Evolutionary conservation across 2,329 filamentous ascomycete species (phyloP).

Genomic region (Diaporthe sp.): DNA sequence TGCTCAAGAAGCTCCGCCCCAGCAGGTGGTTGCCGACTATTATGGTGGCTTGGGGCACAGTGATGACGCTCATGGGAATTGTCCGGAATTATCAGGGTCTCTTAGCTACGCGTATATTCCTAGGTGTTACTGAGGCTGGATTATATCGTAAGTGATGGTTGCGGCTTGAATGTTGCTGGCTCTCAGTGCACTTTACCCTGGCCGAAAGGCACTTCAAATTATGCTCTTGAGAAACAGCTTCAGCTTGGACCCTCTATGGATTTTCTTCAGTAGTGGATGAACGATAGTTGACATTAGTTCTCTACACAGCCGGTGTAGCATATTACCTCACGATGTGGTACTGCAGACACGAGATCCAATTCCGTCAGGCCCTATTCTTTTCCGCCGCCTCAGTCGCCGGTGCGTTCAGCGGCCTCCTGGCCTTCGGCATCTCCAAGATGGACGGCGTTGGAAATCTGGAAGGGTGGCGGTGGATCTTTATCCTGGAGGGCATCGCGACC

Average conservation of each 20-base stretch:
- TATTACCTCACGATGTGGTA: conserved; percentile 72
- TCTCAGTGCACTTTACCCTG: conserved; percentile 49
- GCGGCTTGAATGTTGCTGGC: conserved; percentile 61
- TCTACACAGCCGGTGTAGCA: conserved; percentile 41
- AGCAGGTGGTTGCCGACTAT: conserved; percentile 82
- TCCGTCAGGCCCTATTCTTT: conserved; percentile 80
- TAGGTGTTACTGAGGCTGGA: conserved; percentile 77
- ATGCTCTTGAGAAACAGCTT: conserved; percentile 49
- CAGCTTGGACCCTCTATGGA: conserved; percentile 8
- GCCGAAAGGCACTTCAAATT: conserved; percentile 38
- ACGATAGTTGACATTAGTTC: no score
- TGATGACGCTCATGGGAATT: conserved; percentile 67
- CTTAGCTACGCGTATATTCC: conserved; percentile 64
- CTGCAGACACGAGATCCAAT: conserved; percentile 66
- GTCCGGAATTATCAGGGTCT: conserved; percentile 62
- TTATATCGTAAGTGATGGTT: conserved; percentile 59
- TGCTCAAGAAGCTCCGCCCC: conserved; percentile 80
- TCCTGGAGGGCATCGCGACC: conserved; percentile 58
- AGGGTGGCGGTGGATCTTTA: conserved; percentile 68
- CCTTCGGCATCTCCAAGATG: conserved; percentile 61
- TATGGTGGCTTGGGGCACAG: conserved; percentile 72
- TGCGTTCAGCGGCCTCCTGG: conserved; percentile 75
- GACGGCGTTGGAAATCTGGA: conserved; percentile 59
- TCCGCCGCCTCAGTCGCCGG: conserved; percentile 84
- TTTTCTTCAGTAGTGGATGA: not conserved